Evolutionary conservation across 495 filamentous ascomycete genomes (phyloP), one percentile per base, ranked within the genome.

Genomic region (Penicillium flavigenum): DNA sequence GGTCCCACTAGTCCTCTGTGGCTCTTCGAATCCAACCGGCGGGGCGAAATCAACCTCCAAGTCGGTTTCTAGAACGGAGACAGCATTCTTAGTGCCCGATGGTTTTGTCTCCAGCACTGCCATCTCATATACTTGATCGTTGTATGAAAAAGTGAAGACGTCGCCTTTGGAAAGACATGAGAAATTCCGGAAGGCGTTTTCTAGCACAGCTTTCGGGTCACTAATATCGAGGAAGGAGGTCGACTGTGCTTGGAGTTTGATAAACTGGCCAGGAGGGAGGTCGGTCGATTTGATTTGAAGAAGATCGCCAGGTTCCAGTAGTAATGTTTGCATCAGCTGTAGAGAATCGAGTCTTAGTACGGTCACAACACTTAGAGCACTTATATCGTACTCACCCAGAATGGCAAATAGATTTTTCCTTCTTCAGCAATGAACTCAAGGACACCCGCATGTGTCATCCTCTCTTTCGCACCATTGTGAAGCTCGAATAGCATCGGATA

Each of bases 401-500:
- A 88, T 45, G 94, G 94, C 54, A 98, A 76, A 76, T 98, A 98
- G 7, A 95, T 91, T 68, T 94, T 89, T 29, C 94, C 94, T 72
- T 98, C 94, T 69, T 98, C 94, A 10, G 94, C 94, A 54, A 96
- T 92, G 68, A 98, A 98, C 68, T 98, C 94, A 59, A 98, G 73
- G 47, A 98, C 95, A 75, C 94, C 94, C 7, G 89, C 92, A 74
- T 98, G 95, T 22, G 91, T 90, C 68, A 85, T 84, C 61, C 78
- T 86, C 16, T 86, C 85, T 67, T 85, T 87, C 19, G 86, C 82
- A 4, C 92, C 92, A 70, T 98, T 98, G 55, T 87, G 85, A 31
- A 98, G 80, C 82, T 98, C 92, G 69, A 98, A 93, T 56, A 98
- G 82, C 82, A 98, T 95, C 0, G 94, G 94, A 76, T 96, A 98